Base-by-base conservation (phyloP, 1,139 yeast genomes). In the Casaregolazyma suthepensis region DNA sequence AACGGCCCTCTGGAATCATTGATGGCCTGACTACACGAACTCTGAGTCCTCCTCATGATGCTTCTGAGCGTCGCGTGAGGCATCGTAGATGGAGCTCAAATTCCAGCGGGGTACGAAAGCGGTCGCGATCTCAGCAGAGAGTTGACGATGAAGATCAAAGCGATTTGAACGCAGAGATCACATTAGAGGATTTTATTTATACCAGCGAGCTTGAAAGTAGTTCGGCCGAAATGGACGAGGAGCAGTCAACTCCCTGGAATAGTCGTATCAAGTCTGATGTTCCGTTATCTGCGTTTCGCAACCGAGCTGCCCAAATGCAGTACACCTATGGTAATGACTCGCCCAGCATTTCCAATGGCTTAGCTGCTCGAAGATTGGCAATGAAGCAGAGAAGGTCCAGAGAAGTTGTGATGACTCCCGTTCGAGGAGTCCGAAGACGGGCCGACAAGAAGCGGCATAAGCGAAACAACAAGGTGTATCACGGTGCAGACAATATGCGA, bases 1-100 rank as follows among this genome's bases (percentile, higher is more conserved):
- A 71, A 51, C 83, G 88, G 62, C 97, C 96, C 0, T 89, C 87
- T 70, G 95, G 96, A 26, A 89, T 93, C 56, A 91, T 93, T 62
- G 98, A 93, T 67, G 98, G 99, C 5, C 76, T 88, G 37, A 83
- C 96, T 0, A 93, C 98, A 0, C 76, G 96, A 54, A 84, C 95
- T 1, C 74, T 90, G 70, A 77, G 69, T 74, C 83, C 63, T 52
- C 59, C 46, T 17, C 51, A 26, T 45, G 48, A 50, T 43, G 26
- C 48, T 6, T 7, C 46, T 10, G 46, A 22, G 22, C 53, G 37
- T 45, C 51, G 48, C 12, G 44, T 47, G 22, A 38, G 52, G 9
- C 51, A 46, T 35, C 47, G 56, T 38, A 42, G 52, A 19, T 50
- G 51, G n/a, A 48, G 52, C 55, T 54, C 62, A 52, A 47, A 64